Base-by-base conservation (phyloP, 1,284 basidiomycete species). In the Ceratobasidium sp. region DNA sequence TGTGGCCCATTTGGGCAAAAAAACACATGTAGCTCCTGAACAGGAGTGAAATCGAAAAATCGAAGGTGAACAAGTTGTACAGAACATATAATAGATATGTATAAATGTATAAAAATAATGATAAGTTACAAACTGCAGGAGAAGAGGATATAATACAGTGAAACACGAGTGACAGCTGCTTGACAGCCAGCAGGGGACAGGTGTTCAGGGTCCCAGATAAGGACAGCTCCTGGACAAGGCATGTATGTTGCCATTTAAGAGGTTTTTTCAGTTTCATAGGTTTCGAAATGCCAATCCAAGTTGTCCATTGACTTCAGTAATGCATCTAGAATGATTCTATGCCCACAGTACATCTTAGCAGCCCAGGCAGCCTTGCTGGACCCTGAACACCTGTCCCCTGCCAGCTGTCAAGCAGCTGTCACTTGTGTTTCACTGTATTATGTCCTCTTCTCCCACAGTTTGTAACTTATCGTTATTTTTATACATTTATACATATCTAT, bases 301-400 rank as follows among this genome's bases (percentile, higher is more conserved):
- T 56, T 29, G 30, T 56, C 53, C 53, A 56, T 56, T 9, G 44
- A 21, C 33, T 47, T 23, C 25, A 68, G 39, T 25, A 68, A 33
- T 16, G 47, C 39, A 14, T 41, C 29, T 33, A 52, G 56, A 4
- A 64, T n/a, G 16, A 44, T 29, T 8, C 69, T 44, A 44, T 71
- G 71, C 13, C 71, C 69, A 30, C 47, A 36, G 30, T 70, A 71
- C 27, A 49, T 52, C 21, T 58, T 70, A 1, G 27, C 53, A 27
- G 64, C 69, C 69, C 69, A 71, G 1, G 54, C 56, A 25, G 71
- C 71, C 29, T 71, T 49, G 21, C 27, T 36, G 53, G 29, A 41
- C 42, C 42, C 42, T 29, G 33, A 56, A 56, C 23, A 30, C 7
- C 29, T 56, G 53, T 56, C 29, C 3, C 30, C 11, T 52, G 49